Evolutionary conservation across 495 filamentous ascomycete species (phyloP), one percentile per base, ranked within the genome.

Genomic region (Penicillium roqueforti): DNA sequence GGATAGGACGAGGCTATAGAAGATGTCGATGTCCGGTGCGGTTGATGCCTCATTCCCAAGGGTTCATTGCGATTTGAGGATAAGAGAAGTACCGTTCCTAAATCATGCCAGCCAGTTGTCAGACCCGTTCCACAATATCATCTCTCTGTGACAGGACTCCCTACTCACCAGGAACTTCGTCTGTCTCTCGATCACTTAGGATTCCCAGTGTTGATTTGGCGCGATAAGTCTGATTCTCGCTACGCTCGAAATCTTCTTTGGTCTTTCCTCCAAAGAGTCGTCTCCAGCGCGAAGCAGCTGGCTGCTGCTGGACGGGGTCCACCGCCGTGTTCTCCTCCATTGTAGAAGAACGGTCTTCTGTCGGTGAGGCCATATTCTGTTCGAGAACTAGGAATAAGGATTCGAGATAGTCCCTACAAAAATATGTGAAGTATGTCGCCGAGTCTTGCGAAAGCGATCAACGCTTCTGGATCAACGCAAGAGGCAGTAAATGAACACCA

Each of bases 121-220:
- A 65, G 56, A 48, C 11, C n/a, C 2, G 20, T 20, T 11, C 7
- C 32, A 36, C 6, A 36, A 16, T 9, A 23, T 16, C 43, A 8
- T 23, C 13, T 29, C 37, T 23, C 11, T 1, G 0, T 51, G 10
- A 14, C 14, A 4, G 28, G 18, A 32, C n/a, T 48, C 20, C 18
- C 29, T 10, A 70, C 81, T 55, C 73, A 92, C 92, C 92, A 60
- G 92, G 93, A 19, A 97, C 93, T 73, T 96, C 89, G 34, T 95
- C 88, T 0, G 92, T 97, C 45, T 85, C 70, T 52, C 66, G 80
- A 59, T 95, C 90, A 65, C 91, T 92, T 32, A 96, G 67, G 18
- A 97, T 86, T 34, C 92, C 92, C 72, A 97, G 76, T 7, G 79
- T 89, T 79, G 87, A 90, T 72, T 76, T 83, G 11, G 71, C 42